These are phyloP conservation scores for Debaryomyces fabryi DNA, from an alignment of 1,139 yeast species.

Conservation along the genomic window DNA sequence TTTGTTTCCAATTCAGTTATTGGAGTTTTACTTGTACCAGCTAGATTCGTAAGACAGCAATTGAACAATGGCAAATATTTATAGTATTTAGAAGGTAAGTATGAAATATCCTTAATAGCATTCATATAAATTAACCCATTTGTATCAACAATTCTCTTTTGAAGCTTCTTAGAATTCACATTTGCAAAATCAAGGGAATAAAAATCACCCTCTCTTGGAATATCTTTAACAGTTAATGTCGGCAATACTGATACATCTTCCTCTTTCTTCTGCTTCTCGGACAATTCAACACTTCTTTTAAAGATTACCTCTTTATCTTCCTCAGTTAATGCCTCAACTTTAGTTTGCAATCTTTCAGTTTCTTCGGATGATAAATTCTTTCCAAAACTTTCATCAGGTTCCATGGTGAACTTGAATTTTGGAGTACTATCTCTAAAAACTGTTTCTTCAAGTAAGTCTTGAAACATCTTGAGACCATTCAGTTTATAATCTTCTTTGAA, in stretches of 20 bases:
- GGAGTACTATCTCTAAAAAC: constrained; percentile 53
- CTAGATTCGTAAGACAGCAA: constrained; percentile 76
- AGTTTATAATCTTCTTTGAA: constrained; percentile 62
- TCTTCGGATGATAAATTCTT: constrained; percentile 58
- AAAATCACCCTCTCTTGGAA: constrained; percentile 57
- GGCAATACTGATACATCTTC: constrained; percentile 85
- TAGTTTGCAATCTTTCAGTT: constrained; percentile 46
- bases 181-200: constrained; percentile 35
- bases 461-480: constrained; percentile 61
- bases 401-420: constrained; percentile 72
- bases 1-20: constrained; percentile 86
- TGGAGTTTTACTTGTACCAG: constrained; percentile 70
- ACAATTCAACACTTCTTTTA: constrained; percentile 60
- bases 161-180: constrained; percentile 34
- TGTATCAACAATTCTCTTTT: constrained; percentile 61
- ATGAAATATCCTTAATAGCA: constrained; percentile 57
- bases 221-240: constrained; percentile 71
- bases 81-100: constrained; percentile 60
- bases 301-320: constrained; percentile 61
- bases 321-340: constrained; percentile 49
- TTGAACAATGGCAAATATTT: constrained; percentile 77
- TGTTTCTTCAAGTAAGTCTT: constrained; percentile 55
- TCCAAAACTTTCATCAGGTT: constrained; percentile 62
- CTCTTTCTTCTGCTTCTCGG: constrained; percentile 61
- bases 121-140: constrained; percentile 76